Evolutionary conservation across 495 filamentous ascomycete genomes (phyloP).

Genomic region (Hypomontagnella monticulosa): DNA sequence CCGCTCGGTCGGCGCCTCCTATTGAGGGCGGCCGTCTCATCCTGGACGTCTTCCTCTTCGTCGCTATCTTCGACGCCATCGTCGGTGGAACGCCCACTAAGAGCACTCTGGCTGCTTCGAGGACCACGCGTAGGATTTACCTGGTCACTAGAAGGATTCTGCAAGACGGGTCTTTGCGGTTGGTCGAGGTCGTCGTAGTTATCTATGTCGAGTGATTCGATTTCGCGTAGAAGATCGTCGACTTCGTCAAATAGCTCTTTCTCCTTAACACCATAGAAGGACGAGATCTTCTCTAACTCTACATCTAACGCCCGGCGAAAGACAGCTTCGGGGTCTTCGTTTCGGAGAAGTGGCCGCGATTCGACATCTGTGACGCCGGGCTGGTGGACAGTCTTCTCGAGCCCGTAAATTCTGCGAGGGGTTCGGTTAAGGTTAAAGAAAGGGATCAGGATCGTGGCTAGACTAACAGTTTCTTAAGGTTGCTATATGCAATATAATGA

Average conservation of each 20-base stretch:
- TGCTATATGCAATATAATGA: slow-evolving; percentile 97
- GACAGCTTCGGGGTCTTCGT: slow-evolving; percentile 75
- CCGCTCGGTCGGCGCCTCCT: slow-evolving; percentile 48
- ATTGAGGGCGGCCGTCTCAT: slow-evolving; percentile 68
- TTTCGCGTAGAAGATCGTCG: slow-evolving; percentile 77
- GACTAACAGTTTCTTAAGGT: slow-evolving; percentile 95
- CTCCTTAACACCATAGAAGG: slow-evolving; percentile 90
- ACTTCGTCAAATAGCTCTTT: slow-evolving; percentile 83
- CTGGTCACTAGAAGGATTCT: slow-evolving; percentile 52
- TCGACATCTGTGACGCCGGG: slow-evolving; percentile 72
- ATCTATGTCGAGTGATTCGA: slow-evolving; percentile 73
- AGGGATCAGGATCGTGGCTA: background rate
- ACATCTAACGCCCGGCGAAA: slow-evolving; percentile 84
- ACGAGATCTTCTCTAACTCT: slow-evolving; percentile 91
- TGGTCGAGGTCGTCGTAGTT: slow-evolving; percentile 67
- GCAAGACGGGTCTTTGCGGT: slow-evolving; percentile 39
- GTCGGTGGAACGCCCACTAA: slow-evolving; percentile 58
- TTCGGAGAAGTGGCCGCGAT: slow-evolving; percentile 80
- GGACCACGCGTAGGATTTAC: slow-evolving; percentile 41
- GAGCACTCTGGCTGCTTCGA: slow-evolving; percentile 48
- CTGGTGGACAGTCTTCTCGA: slow-evolving; percentile 81
- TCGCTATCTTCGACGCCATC: slow-evolving; percentile 62
- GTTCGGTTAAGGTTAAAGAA: slow-evolving; percentile 5
- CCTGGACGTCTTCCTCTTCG: slow-evolving; percentile 68
- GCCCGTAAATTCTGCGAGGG: slow-evolving; percentile 81